Conservation (phyloP, 768 basidiomycete genomes). For the Agaricus subrufescens region DNA sequence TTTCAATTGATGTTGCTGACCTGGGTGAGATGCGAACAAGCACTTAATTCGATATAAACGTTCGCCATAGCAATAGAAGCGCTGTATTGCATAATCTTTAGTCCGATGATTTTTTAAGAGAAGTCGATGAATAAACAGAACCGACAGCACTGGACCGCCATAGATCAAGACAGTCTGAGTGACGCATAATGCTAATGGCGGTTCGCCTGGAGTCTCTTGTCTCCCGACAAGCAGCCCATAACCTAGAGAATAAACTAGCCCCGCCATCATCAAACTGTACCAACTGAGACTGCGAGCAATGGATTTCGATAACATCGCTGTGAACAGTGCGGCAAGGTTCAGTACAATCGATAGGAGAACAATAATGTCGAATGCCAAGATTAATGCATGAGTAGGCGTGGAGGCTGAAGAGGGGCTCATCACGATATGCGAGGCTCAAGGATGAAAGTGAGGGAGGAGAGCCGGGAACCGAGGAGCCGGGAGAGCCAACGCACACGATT, state of each 20-base stretch:
- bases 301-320: background rate
- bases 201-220: background rate
- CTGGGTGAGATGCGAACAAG: too few species aligned
- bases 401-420: too few species aligned
- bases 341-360: background rate
- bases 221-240: conserved; percentile 1
- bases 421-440: too few species aligned
- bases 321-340: background rate
- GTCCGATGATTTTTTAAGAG: too few species aligned
- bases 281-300: conserved; percentile 1
- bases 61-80: too few species aligned
- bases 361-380: background rate
- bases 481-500: too few species aligned
- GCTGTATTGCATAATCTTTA: background rate
- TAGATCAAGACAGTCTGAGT: conserved; percentile 2
- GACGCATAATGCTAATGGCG: background rate
- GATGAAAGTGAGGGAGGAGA: background rate
- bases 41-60: background rate
- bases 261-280: conserved; percentile 3
- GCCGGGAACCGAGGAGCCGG: too few species aligned
- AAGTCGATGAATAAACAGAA: too few species aligned
- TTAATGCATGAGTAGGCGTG: background rate
- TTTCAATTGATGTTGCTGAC: background rate
- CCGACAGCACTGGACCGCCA: background rate
- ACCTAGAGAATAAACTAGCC: conserved; percentile 2